Evolutionary conservation across 345 rosid genomes (phyloP).

Genomic region (Citrus unshiu): DNA sequence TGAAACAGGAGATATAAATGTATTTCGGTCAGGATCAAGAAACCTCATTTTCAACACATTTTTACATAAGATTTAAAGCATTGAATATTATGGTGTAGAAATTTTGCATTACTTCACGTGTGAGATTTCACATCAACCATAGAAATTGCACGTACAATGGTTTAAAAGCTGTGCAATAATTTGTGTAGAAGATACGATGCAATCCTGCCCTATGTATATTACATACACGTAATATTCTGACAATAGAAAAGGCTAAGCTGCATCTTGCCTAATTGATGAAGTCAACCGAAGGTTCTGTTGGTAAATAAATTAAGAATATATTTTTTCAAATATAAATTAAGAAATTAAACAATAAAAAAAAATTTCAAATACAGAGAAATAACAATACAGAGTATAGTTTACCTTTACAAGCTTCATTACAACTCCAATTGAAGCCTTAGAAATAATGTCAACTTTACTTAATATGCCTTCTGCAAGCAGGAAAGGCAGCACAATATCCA

Average conservation of each 20-base stretch:
- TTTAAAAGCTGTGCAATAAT: not conserved
- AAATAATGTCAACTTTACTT: constrained; percentile 80
- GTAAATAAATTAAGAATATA: not conserved
- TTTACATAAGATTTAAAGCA: not conserved
- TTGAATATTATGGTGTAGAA: not conserved
- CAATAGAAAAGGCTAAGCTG: not conserved
- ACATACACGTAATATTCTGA: not conserved
- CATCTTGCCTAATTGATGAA: not conserved
- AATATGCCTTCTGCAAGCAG: constrained; percentile 89
- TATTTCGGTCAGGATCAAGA: not conserved
- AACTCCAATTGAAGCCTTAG: constrained; percentile 90
- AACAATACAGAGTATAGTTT: constrained; percentile 5
- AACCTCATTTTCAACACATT: not conserved
- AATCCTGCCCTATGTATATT: not conserved
- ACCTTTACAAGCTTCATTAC: constrained; percentile 99
- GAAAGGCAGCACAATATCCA: constrained; percentile 79
- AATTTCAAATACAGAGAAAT: not conserved
- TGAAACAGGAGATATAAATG: not conserved
- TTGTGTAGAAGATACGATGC: not conserved
- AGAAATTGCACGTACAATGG: not conserved
- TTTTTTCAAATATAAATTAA: not conserved
- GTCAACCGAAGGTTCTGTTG: not conserved
- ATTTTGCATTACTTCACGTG: not conserved
- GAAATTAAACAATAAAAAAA: not conserved
- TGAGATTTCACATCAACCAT: not conserved